Evolutionary conservation across 371 early-diverging fungal genomes (phyloP), one percentile per base, ranked within the genome.

Genomic region (Zychaea mexicana): DNA sequence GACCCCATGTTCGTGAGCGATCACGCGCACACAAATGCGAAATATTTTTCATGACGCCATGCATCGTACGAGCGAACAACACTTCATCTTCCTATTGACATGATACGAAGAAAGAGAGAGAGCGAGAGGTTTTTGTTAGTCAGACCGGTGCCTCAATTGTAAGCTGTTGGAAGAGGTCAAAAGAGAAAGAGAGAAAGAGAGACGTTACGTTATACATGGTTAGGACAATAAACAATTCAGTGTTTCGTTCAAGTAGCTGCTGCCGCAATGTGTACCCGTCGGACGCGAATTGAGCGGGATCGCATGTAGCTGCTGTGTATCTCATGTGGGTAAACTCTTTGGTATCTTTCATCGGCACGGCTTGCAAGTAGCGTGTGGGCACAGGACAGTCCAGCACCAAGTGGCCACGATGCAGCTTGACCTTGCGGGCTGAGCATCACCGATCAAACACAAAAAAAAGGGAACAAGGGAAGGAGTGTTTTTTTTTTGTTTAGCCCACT

Each of bases 161-260:
- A n/a, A n/a, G n/a, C n/a, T n/a, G n/a, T n/a, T n/a, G n/a, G n/a
- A n/a, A n/a, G n/a, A n/a, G n/a, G n/a, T 42, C 15, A 42, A 0
- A 28, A 42, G 24, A 58, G 0, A 27, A 59, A 60, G 17, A 60
- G 10, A 52, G n/a, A 17, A 12, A 1, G 32, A 27, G 8, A 45
- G n/a, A 10, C 79, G n/a, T 84, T 81, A 86, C 88, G 72, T 95
- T 95, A 83, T 96, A 96, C 96, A 96, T 94, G 53, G 97, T 96
- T 62, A 96, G 78, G 52, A 95, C 95, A 61, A 92, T 88, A 69
- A 92, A 93, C 39, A 97, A 71, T 74, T 96, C 97, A 3, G 96
- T 96, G 62, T 85, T 64, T 27, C 88, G 82, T 36, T 86, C 77
- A 61, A 89, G 69, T 70, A 90, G 81, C 62, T 87, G 83, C 61